These are phyloP conservation scores for Eucalyptus marginata DNA, from an alignment of 345 rosid species.

Conservation along the genomic window DNA sequence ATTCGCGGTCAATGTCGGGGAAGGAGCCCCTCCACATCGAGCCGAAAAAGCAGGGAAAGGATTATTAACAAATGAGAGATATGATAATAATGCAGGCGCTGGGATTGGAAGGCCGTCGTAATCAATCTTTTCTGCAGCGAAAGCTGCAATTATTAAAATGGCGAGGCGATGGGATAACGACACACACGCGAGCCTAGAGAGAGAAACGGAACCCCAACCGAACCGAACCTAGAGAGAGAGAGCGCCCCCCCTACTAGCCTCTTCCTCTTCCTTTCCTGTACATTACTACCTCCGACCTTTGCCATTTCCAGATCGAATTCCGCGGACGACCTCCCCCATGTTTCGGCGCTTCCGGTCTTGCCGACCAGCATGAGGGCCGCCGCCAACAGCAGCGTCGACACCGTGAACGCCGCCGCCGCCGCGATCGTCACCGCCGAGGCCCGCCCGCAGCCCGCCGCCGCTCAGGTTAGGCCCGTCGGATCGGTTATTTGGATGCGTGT, in stretches of 20 bases:
- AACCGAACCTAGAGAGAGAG: neutral
- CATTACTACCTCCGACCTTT: neutral
- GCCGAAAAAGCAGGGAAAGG: neutral
- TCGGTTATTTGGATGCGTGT: neutral
- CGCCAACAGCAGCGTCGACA: slow-evolving; percentile 50
- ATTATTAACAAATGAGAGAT: neutral
- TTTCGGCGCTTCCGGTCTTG: neutral
- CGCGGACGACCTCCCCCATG: neutral
- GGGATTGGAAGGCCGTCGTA: neutral
- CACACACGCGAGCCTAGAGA: neutral
- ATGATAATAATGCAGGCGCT: neutral
- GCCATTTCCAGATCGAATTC: slow-evolving; percentile 7
- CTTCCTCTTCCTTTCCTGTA: neutral
- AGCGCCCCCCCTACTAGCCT: neutral
- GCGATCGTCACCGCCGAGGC: slow-evolving; percentile 90
- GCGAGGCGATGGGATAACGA: neutral
- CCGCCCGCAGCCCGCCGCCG: slow-evolving; percentile 59
- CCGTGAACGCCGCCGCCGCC: slow-evolving; percentile 88
- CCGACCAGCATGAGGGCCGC: slow-evolving; percentile 30
- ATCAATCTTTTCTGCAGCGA: neutral
- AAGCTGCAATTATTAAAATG: neutral
- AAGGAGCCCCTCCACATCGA: neutral
- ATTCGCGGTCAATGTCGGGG: neutral
- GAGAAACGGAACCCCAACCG: neutral
- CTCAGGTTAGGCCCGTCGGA: slow-evolving; percentile 19